A percentile compares a stretch with the other conserved stretches of the same genome.
These are phyloP conservation scores for Tuctoria greenei DNA, from an alignment of 176 grass and related monocot species.

Conservation along the genomic window DNA sequence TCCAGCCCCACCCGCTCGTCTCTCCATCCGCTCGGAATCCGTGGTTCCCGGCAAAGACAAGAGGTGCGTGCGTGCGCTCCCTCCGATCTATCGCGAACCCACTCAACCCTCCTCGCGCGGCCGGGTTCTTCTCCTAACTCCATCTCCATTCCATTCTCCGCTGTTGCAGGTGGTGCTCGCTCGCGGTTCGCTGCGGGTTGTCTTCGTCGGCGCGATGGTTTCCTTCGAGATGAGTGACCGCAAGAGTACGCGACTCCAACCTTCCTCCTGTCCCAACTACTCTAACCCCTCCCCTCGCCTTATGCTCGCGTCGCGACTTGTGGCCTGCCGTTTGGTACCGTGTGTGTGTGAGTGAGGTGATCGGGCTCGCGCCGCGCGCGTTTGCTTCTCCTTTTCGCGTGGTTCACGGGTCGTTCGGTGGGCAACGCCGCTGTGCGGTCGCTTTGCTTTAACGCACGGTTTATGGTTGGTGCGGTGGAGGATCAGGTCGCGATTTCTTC, in stretches of 20 bases:
- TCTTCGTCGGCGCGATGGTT: constrained; percentile 48
- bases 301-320: constrained; percentile 16
- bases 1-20: constrained; percentile 21
- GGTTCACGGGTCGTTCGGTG: background rate
- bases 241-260: constrained; percentile 53
- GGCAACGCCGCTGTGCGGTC: background rate
- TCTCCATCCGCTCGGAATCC: constrained; percentile 2
- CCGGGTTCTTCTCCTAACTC: background rate
- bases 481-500: background rate
- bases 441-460: background rate
- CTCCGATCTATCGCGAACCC: constrained; percentile 7
- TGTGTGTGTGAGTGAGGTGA: background rate
- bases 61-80: constrained; percentile 19
- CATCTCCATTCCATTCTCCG: background rate
- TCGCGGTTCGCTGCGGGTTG: background rate
- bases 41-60: background rate
- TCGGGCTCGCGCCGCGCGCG: background rate
- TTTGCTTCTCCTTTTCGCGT: constrained; percentile 27
- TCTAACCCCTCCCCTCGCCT: background rate
- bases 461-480: background rate
- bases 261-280: background rate
- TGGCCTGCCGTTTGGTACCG: background rate
- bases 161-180: constrained; percentile 23
- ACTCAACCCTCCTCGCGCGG: background rate
- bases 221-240: constrained; percentile 82